phyloP scores from a whole-genome alignment of 2,329 filamentous ascomycete genomes.

The Apiospora arundinis region DNA sequence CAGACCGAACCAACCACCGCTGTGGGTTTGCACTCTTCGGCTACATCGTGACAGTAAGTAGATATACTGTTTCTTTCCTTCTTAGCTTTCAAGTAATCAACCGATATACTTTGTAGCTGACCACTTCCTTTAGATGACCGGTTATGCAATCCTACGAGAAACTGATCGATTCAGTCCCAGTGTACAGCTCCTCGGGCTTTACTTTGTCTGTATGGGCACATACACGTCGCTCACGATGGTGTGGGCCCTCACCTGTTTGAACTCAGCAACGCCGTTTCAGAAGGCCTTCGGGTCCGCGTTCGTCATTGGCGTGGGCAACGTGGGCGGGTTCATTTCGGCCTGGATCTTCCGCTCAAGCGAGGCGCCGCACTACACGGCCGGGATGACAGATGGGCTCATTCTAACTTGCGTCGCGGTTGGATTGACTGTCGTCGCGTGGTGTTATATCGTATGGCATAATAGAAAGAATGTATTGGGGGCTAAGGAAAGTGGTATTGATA shows the following conservation, averaged over 20 bases:
- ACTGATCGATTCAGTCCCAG: background rate
- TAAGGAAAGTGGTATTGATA: background rate
- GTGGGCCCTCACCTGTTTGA: slow-evolving; percentile 28
- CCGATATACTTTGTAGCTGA: no score
- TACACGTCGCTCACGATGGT: slow-evolving; percentile 30
- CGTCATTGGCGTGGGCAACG: slow-evolving; percentile 48
- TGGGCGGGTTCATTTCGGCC: slow-evolving; percentile 32
- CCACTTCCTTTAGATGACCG: background rate
- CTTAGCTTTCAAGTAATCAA: background rate
- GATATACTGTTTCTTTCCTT: no score
- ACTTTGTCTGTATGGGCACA: slow-evolving; percentile 28
- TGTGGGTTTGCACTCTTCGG: slow-evolving; percentile 27
- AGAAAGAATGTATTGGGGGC: background rate
- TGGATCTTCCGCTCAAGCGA: slow-evolving; percentile 32
- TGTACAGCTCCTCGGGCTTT: slow-evolving; percentile 30
- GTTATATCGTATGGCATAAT: slow-evolving; percentile 22
- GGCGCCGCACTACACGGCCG: slow-evolving; percentile 27
- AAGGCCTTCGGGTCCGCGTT: slow-evolving; percentile 40
- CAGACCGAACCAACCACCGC: slow-evolving; percentile 30
- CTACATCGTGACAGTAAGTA: slow-evolving; percentile 4
- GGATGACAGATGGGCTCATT: slow-evolving; percentile 28
- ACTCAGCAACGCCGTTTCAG: slow-evolving; percentile 29
- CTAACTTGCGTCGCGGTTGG: slow-evolving; percentile 23
- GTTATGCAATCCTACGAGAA: slow-evolving; percentile 25
- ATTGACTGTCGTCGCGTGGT: slow-evolving; percentile 24